Conservation (phyloP, 257 asterid species). For the Cynanchum wilfordii region DNA sequence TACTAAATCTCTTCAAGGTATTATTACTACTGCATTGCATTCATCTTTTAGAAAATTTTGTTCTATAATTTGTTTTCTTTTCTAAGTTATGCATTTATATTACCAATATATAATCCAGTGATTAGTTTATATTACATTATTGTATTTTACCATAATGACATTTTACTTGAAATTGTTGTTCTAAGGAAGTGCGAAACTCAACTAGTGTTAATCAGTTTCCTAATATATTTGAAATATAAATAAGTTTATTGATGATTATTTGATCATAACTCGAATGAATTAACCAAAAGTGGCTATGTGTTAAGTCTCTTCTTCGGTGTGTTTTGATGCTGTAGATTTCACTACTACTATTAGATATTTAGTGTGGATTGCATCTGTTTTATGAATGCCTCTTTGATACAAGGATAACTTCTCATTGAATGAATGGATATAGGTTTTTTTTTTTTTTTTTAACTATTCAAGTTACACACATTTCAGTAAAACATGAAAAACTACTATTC, state of each 20-base stretch:
- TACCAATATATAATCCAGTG: background rate
- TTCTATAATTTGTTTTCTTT: background rate
- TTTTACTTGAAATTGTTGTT: background rate
- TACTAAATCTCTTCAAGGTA: conserved; percentile 56
- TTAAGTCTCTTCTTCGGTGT: background rate
- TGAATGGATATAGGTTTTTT: no score
- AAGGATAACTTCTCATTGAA: background rate
- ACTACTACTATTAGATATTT: no score
- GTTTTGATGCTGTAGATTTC: background rate
- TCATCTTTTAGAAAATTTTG: background rate
- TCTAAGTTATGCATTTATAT: no score
- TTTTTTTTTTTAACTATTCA: background rate
- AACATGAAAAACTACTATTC: background rate
- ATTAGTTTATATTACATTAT: no score
- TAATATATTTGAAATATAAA: background rate
- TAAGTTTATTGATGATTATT: background rate
- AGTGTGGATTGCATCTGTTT: background rate
- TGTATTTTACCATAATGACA: background rate
- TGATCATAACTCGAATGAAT: background rate
- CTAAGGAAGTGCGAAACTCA: background rate
- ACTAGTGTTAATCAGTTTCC: no score
- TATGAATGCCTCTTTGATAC: background rate
- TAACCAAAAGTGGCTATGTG: background rate
- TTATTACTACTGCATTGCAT: conserved; percentile 3
- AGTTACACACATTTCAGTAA: background rate